A percentile compares a stretch with the other conserved stretches of the same genome.
Evolutionary conservation across 225 moss, liverwort and hornwort species (phyloP).

Genomic region (Pseudisothecium myosuroides): DNA sequence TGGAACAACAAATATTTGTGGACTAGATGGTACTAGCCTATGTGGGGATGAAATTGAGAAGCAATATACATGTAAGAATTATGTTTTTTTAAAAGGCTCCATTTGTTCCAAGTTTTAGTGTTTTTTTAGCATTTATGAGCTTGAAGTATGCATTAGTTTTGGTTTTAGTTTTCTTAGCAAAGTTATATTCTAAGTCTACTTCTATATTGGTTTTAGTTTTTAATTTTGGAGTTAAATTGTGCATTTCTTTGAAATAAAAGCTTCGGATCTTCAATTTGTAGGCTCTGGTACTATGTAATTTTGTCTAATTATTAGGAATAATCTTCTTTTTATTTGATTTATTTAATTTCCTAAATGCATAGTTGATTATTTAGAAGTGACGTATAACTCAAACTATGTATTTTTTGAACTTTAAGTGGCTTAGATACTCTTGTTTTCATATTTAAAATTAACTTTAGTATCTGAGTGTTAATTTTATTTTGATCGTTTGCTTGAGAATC

Average conservation of each 20-base stretch:
- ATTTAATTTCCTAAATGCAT: background rate
- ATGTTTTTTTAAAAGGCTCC: background rate
- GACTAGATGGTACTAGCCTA: background rate
- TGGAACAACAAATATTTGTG: background rate
- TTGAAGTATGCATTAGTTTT: background rate
- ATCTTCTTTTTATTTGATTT: background rate
- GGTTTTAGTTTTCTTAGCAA: background rate
- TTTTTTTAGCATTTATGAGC: background rate
- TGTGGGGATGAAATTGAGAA: background rate
- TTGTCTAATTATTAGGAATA: accelerated
- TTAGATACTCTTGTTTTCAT: accelerated
- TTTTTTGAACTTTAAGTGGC: background rate
- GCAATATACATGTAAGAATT: background rate
- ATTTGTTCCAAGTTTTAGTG: background rate
- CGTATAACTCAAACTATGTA: background rate
- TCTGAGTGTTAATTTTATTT: background rate
- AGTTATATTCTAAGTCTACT: background rate
- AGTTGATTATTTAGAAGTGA: background rate
- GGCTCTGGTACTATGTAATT: background rate
- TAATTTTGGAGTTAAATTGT: background rate
- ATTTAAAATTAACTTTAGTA: background rate
- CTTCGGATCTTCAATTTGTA: background rate
- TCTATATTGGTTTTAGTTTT: background rate
- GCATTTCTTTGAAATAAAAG: background rate
- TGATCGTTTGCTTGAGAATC: background rate